A percentile compares a stretch with the other conserved stretches of the same genome.
Evolutionary conservation across 306 rosid species (phyloP).

Genomic region (Lablab purpureus): DNA sequence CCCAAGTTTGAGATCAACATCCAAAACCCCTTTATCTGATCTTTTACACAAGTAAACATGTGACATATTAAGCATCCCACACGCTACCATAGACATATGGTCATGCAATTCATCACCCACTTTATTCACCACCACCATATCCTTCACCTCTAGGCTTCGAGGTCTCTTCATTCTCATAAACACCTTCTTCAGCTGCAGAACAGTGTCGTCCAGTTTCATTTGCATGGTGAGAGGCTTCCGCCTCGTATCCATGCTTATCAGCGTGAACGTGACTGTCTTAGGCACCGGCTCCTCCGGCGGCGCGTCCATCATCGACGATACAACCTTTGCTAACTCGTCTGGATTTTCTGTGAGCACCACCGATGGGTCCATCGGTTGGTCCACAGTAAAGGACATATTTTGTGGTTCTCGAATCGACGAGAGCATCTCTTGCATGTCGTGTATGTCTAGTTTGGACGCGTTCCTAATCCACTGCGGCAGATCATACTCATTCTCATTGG

Average conservation of each 20-base stretch:
- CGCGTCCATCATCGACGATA: too few relatives aligned
- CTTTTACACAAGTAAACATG: not conserved
- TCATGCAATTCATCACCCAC: constrained; percentile 25
- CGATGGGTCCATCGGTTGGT: too few relatives aligned
- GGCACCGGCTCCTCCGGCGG: not conserved
- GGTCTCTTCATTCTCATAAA: not conserved
- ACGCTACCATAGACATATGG: constrained; percentile 35
- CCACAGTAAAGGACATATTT: too few relatives aligned
- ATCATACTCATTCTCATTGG: not conserved
- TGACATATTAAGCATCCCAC: not conserved
- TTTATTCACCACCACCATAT: not conserved
- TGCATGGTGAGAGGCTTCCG: not conserved
- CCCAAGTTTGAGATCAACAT: not conserved
- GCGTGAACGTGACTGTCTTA: not conserved
- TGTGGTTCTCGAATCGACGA: too few relatives aligned
- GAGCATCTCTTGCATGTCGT: not conserved
- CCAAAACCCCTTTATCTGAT: not conserved
- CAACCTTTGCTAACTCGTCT: too few relatives aligned
- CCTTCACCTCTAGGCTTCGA: not conserved
- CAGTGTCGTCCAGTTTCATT: not conserved
- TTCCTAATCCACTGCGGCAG: not conserved
- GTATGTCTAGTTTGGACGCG: not conserved
- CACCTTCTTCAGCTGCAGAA: constrained; percentile 10
- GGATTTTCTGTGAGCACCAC: too few relatives aligned
- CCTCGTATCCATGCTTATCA: not conserved